Base-by-base conservation (phyloP, 345 rosid species). In the Draba incana region DNA sequence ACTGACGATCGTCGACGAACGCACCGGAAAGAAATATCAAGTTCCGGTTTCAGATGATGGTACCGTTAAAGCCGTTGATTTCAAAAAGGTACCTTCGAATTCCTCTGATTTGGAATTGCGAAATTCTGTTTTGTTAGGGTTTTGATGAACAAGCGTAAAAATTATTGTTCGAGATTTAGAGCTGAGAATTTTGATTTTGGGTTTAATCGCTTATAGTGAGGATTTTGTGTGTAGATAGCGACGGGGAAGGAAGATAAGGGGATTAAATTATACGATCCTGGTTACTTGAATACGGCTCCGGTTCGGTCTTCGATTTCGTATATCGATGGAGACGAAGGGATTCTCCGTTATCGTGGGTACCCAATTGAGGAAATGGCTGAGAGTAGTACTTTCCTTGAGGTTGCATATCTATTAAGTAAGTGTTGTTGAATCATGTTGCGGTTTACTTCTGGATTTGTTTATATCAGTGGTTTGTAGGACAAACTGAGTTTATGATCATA, bases 261-360 rank as follows among this genome's bases (percentile, higher is more conserved):
- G 3, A 59, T 93, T 66, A 90, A 93, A 47, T 57, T 91, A 13
- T 91, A 94, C 55, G 99, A 94, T 51, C 98, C 98, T 1, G 99
- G 99, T 28, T 94, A 91, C 65, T 78, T 89, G 71, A 94, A 94
- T 74, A 94, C 97, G 0, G 98, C 99, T 55, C 99, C 98, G 2
- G 98, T 91, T 25, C 81, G 82, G 14, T 94, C 96, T 0, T 78
- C 93, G 9, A 87, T 94, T 64, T 89, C 91, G 56, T 94, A 91
- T 62, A 91, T 94, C 10, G 98, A 94, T 72, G 99, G 97, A 4
- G 99, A 94, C 75, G 96, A 87, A 77, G 98, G 98, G 57, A 64
- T 71, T 33, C 57, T 71, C 0, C 70, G 76, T 38, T 71, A 71
- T 20, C 70, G 76, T 37, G 70, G 76, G 0, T 71, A 64, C 24